A percentile compares a stretch with the other conserved stretches of the same genome.
Evolutionary conservation across 23 red algal genomes (phyloP).

Genomic region (Cyanidiococcus yangmingshanensis): DNA sequence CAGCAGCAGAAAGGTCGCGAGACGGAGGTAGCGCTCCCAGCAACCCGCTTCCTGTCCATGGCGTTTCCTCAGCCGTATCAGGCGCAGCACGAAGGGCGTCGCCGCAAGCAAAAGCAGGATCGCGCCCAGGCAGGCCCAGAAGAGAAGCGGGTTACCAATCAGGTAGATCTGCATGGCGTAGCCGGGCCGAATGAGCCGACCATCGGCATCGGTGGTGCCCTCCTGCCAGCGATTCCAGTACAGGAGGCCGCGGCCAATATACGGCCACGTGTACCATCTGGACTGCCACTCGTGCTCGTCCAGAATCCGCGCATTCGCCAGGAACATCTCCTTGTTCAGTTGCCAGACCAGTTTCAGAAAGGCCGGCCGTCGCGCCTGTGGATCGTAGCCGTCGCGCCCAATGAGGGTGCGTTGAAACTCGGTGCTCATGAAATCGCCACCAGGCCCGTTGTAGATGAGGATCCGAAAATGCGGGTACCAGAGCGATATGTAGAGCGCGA

Average conservation of each 20-base stretch:
- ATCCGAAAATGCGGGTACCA: conserved; percentile 85
- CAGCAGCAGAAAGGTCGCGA: conserved; percentile 32
- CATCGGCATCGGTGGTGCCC: conserved; percentile 15
- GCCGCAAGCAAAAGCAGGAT: neutral
- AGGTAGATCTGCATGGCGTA: conserved; percentile 64
- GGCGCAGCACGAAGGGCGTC: conserved; percentile 21
- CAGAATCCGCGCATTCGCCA: conserved; percentile 63
- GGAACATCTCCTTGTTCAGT: conserved; percentile 85
- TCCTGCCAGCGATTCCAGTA: conserved; percentile 41
- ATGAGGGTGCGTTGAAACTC: conserved; percentile 62
- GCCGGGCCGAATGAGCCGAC: conserved; percentile 23
- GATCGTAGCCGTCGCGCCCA: conserved; percentile 59
- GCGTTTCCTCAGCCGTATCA: conserved; percentile 14
- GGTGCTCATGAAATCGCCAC: conserved; percentile 75
- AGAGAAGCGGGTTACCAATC: conserved; percentile 60
- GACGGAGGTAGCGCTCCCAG: neutral
- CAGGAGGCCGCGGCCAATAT: conserved; percentile 75
- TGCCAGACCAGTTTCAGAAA: conserved; percentile 62
- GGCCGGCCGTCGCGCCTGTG: conserved; percentile 20
- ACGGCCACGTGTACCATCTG: conserved; percentile 81
- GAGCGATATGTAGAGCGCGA: conserved; percentile 42
- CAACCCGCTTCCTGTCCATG: neutral
- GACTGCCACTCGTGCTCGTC: conserved; percentile 70
- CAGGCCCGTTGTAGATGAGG: conserved; percentile 46
- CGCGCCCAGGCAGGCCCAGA: conserved; percentile 16